phyloP scores from a whole-genome alignment of 2,329 filamentous ascomycete species.

The Fusarium lyarnte region DNA sequence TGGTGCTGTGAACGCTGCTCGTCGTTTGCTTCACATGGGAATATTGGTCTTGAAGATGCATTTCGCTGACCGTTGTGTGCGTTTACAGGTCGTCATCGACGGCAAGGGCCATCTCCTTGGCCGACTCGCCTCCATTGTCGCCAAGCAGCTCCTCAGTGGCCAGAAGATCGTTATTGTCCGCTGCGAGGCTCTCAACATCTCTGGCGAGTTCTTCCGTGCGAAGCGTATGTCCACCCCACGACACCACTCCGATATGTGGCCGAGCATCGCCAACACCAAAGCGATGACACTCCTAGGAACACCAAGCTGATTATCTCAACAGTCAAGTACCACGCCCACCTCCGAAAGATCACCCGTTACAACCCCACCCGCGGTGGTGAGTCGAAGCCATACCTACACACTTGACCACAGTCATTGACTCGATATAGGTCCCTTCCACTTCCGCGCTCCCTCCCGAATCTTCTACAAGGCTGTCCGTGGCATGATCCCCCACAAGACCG shows the following conservation, averaged over 20 bases:
- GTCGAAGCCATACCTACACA: slow-evolving; percentile 48
- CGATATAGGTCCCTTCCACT: slow-evolving; percentile 92
- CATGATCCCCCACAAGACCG: slow-evolving; percentile 99
- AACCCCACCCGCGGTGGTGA: slow-evolving; percentile 98
- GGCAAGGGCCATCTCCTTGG: slow-evolving; percentile 99
- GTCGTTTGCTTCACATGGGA: slow-evolving; percentile 25
- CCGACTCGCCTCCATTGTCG: slow-evolving; percentile 96
- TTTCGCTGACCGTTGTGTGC: slow-evolving; percentile 38
- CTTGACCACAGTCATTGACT: slow-evolving; percentile 49
- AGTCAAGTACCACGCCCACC: slow-evolving; percentile 99
- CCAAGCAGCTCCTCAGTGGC: slow-evolving; percentile 98
- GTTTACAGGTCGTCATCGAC: slow-evolving; percentile 90
- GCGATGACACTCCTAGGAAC: slow-evolving; percentile 5
- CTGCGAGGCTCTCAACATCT: slow-evolving; percentile 99
- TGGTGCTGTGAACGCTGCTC: slow-evolving; percentile 18
- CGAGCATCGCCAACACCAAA: slow-evolving; percentile 26
- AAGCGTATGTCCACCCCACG: slow-evolving; percentile 83
- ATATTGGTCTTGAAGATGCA: slow-evolving; percentile 32
- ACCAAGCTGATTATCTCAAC: slow-evolving; percentile 60
- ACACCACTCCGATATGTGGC: slow-evolving; percentile 31
- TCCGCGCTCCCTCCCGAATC: slow-evolving; percentile 98
- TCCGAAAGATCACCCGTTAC: slow-evolving; percentile 99
- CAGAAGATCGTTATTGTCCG: slow-evolving; percentile 99
- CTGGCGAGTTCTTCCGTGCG: slow-evolving; percentile 99
- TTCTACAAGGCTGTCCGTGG: slow-evolving; percentile 99